Evolutionary conservation across 2,329 filamentous ascomycete species (phyloP).

Genomic region (Niveomyces coronatus): DNA sequence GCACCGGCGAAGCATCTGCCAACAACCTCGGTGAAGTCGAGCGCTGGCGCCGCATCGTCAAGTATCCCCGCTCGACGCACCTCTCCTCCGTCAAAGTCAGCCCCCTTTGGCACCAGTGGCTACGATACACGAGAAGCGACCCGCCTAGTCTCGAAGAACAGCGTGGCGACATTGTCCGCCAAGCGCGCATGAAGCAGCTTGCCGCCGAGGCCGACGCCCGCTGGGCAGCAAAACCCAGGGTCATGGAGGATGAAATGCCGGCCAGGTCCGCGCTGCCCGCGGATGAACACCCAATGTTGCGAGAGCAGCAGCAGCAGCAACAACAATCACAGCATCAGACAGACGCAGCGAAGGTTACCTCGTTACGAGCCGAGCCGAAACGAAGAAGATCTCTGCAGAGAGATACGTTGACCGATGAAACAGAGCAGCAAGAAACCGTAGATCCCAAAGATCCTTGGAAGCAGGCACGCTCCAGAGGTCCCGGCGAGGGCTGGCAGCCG

Average conservation of each 20-base stretch:
- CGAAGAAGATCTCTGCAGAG: not conserved
- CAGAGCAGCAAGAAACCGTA: slow-evolving; percentile 11
- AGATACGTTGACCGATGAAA: slow-evolving; percentile 4
- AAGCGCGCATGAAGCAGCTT: slow-evolving; percentile 41
- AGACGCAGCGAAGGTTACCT: slow-evolving; percentile 2
- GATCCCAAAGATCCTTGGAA: slow-evolving; percentile 45
- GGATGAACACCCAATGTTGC: too few species aligned
- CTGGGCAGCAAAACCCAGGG: slow-evolving; percentile 49
- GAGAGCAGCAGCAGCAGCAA: slow-evolving; percentile 13
- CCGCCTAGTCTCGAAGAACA: slow-evolving; percentile 50
- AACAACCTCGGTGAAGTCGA: slow-evolving; percentile 21
- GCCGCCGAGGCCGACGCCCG: slow-evolving; percentile 52
- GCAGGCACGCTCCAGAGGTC: slow-evolving; percentile 32
- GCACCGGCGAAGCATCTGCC: slow-evolving; percentile 9
- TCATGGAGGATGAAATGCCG: slow-evolving; percentile 26
- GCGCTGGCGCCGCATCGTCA: slow-evolving; percentile 52
- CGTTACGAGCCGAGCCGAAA: slow-evolving; percentile 4
- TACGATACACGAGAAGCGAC: slow-evolving; percentile 46
- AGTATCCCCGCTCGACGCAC: slow-evolving; percentile 45
- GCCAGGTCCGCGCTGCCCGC: not conserved
- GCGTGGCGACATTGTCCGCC: slow-evolving; percentile 39
- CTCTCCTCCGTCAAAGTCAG: slow-evolving; percentile 45
- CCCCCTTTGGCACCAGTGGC: slow-evolving; percentile 60
- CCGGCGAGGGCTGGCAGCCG: slow-evolving; percentile 59
- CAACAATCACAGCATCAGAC: not conserved